phyloP scores from a whole-genome alignment of 108 stramenopile species.

The Cyclostephanos tholiformis region DNA sequence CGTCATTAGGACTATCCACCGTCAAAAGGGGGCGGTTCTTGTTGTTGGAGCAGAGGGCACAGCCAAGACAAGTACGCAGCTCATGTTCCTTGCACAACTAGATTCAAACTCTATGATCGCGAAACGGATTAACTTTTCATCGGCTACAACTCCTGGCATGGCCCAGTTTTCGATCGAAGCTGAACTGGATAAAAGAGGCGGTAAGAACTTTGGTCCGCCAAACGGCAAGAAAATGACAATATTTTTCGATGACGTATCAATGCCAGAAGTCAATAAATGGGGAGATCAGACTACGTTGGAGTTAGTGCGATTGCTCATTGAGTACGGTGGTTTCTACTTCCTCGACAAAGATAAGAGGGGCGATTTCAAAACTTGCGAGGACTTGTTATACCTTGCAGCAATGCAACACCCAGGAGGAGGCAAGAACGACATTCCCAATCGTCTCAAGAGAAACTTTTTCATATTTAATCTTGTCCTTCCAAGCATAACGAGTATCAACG shows the following conservation, averaged over 20 bases:
- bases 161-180: conserved; percentile 88
- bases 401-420: conserved; percentile 93
- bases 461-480: conserved; percentile 91
- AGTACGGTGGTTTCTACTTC: conserved; percentile 88
- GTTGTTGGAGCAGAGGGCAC: conserved; percentile 91
- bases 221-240: conserved; percentile 93
- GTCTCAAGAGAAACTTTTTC: conserved; percentile 92
- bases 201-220: conserved; percentile 89
- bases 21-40: conserved; percentile 68
- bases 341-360: conserved; percentile 93
- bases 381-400: conserved; percentile 84
- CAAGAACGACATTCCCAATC: conserved; percentile 91
- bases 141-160: conserved; percentile 88
- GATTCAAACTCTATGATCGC: conserved; percentile 66
- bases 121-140: conserved; percentile 89
- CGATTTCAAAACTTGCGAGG: conserved; percentile 91
- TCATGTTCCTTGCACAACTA: conserved; percentile 84
- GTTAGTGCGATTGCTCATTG: conserved; percentile 83
- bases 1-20: conserved; percentile 74
- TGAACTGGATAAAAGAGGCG: conserved; percentile 91
- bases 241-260: conserved; percentile 90
- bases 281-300: conserved; percentile 93
- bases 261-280: conserved; percentile 94
- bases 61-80: conserved; percentile 88
- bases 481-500: conserved; percentile 88